A percentile compares a stretch with the other conserved stretches of the same genome.
These are phyloP conservation scores for Tremella mesenterica DNA, from an alignment of 768 basidiomycete species.

Conservation along the genomic window DNA sequence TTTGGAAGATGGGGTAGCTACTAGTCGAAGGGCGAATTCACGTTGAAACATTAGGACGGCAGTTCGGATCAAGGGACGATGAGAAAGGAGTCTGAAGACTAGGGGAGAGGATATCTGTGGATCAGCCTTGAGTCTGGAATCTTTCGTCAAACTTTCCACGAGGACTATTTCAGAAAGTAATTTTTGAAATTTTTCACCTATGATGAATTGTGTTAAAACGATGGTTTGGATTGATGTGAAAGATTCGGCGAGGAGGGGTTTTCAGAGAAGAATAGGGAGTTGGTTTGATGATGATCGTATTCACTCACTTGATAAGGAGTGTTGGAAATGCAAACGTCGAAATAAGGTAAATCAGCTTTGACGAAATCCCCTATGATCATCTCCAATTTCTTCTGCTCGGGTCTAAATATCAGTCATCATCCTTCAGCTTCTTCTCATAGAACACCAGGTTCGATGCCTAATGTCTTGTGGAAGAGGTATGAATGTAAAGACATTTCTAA, in stretches of 20 bases:
- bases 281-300: background rate
- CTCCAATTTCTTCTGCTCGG: slow-evolving; percentile 89
- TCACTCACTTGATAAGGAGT: slow-evolving; percentile 79
- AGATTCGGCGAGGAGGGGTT: too few species aligned
- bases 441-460: too few species aligned
- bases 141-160: too few species aligned
- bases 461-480: background rate
- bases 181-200: too few species aligned
- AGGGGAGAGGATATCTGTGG: slow-evolving; percentile 82
- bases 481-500: background rate
- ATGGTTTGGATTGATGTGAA: too few species aligned
- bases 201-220: too few species aligned
- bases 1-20: slow-evolving; percentile 70
- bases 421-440: too few species aligned
- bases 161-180: too few species aligned
- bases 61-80: slow-evolving; percentile 84
- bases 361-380: slow-evolving; percentile 96
- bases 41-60: slow-evolving; percentile 99
- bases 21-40: slow-evolving; percentile 88
- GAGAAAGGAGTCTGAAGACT: slow-evolving; percentile 91
- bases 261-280: background rate
- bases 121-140: background rate
- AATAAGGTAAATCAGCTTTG: slow-evolving; percentile 95
- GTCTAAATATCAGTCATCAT: slow-evolving; percentile 49
- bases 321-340: slow-evolving; percentile 98